Percentiles rank a stretch among this genome's conserved stretches.
Evolutionary conservation across 1,139 yeast species (phyloP).

Genomic region (Debaryomyces singareniensis): DNA sequence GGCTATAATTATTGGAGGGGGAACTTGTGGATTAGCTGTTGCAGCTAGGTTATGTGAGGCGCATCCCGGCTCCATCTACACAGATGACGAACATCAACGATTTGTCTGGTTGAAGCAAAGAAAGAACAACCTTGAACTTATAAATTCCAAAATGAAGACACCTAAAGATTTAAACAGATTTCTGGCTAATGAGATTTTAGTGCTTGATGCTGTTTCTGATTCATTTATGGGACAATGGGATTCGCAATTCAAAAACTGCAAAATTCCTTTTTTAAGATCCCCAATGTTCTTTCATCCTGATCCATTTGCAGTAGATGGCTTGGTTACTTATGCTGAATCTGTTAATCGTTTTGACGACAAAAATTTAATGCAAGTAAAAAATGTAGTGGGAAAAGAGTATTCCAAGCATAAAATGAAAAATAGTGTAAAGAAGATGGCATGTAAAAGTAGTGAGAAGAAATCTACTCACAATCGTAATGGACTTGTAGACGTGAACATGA

Average conservation of each 20-base stretch:
- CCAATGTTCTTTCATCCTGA: constrained; percentile 50
- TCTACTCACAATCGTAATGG: constrained; percentile 25
- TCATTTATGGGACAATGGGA: constrained; percentile 39
- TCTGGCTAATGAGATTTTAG: constrained; percentile 22
- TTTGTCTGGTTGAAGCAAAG: constrained; percentile 34
- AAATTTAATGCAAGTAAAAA: constrained; percentile 37
- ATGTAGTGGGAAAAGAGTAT: constrained; percentile 42
- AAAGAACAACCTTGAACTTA: constrained; percentile 20
- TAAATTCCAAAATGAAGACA: constrained; percentile 7
- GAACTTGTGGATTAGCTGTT: constrained; percentile 34
- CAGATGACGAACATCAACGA: constrained; percentile 39
- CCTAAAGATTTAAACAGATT: constrained; percentile 10
- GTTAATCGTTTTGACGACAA: constrained; percentile 19
- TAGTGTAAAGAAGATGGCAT: constrained; percentile 14
- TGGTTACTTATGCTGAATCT: constrained; percentile 34
- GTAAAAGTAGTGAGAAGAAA: constrained; percentile 7
- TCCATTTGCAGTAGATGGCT: constrained; percentile 39
- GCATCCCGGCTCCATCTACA: constrained; percentile 31
- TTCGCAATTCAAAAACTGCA: constrained; percentile 35
- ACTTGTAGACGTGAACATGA: constrained; percentile 35
- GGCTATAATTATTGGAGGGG: constrained; percentile 33
- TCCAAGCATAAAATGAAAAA: constrained; percentile 40
- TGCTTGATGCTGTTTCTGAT: constrained; percentile 25
- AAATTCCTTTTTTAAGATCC: constrained; percentile 38
- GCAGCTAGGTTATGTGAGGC: constrained; percentile 32